Evolutionary conservation across 2,329 filamentous ascomycete species (phyloP).

Genomic region (Teratosphaeria destructans): DNA sequence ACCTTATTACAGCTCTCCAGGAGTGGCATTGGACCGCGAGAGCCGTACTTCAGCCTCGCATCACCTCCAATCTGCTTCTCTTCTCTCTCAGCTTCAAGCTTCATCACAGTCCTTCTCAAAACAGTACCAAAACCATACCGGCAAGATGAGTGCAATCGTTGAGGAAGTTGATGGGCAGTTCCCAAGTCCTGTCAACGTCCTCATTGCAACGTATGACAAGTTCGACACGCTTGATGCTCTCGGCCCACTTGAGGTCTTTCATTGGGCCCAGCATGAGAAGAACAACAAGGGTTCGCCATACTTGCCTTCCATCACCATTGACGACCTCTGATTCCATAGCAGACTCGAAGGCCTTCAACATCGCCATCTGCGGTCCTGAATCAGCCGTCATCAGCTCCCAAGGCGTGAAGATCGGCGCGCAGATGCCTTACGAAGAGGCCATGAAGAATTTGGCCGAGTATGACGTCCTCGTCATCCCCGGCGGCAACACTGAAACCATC

Average conservation of each 20-base stretch:
- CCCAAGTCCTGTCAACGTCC: slow-evolving; percentile 44
- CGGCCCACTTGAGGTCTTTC: slow-evolving; percentile 49
- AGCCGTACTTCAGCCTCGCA: not conserved
- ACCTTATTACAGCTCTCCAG: not conserved
- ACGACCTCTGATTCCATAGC: slow-evolving; percentile 3
- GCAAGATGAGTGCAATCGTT: slow-evolving; percentile 40
- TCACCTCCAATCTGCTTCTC: not conserved
- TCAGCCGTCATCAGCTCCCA: slow-evolving; percentile 44
- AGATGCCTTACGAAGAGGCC: slow-evolving; percentile 70
- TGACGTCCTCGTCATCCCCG: slow-evolving; percentile 69
- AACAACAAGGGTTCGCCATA: slow-evolving; percentile 39
- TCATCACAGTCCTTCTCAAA: not conserved
- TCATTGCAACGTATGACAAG: slow-evolving; percentile 46
- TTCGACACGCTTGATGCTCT: slow-evolving; percentile 49
- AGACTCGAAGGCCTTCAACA: slow-evolving; percentile 45
- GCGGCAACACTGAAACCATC: slow-evolving; percentile 55
- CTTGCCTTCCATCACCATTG: not conserved
- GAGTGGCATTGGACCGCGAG: not conserved
- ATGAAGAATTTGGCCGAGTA: slow-evolving; percentile 63
- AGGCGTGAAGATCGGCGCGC: slow-evolving; percentile 60
- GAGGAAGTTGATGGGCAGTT: slow-evolving; percentile 26
- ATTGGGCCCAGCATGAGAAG: slow-evolving; percentile 42
- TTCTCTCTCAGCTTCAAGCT: not conserved
- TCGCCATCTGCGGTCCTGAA: slow-evolving; percentile 39
- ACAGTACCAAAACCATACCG: slow-evolving; percentile 13